phyloP scores from a whole-genome alignment of 352 stramenopile genomes.

The Phytophthora vignae region DNA sequence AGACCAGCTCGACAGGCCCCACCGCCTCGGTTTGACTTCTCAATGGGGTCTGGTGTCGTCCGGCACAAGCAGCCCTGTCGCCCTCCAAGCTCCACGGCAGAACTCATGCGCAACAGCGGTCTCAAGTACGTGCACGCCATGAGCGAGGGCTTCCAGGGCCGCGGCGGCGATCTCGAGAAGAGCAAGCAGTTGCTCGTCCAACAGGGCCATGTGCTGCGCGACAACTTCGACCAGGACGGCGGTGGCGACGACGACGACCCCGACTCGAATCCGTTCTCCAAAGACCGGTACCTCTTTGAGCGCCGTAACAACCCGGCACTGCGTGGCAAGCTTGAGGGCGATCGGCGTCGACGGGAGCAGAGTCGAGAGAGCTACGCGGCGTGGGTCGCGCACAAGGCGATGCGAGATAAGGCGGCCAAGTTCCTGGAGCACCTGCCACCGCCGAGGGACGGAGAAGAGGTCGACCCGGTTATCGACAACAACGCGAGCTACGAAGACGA shows the following conservation, averaged over 20 bases:
- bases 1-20: constrained; percentile 13
- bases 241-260: constrained; percentile 44
- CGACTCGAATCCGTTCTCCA: constrained; percentile 57
- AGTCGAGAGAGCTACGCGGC: constrained; percentile 77
- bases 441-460: constrained; percentile 41
- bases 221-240: constrained; percentile 73
- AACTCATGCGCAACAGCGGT: constrained; percentile 78
- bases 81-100: constrained; percentile 73
- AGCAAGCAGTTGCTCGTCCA: constrained; percentile 78
- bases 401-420: constrained; percentile 80
- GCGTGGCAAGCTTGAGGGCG: constrained; percentile 58
- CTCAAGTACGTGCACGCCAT: constrained; percentile 89
- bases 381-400: constrained; percentile 84
- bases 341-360: constrained; percentile 58
- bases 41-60: constrained; percentile 60
- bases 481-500: constrained; percentile 38
- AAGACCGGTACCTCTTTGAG: constrained; percentile 81
- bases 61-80: constrained; percentile 58
- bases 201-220: constrained; percentile 76
- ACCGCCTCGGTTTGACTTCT: constrained; percentile 80
- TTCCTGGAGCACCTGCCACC: constrained; percentile 74
- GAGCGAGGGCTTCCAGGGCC: constrained; percentile 86
- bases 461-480: constrained; percentile 28
- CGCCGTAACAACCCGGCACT: constrained; percentile 65
- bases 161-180: constrained; percentile 85